These are phyloP conservation scores for Pyrus hybrid DNA, from an alignment of 331 rosid species.

Conservation along the genomic window DNA sequence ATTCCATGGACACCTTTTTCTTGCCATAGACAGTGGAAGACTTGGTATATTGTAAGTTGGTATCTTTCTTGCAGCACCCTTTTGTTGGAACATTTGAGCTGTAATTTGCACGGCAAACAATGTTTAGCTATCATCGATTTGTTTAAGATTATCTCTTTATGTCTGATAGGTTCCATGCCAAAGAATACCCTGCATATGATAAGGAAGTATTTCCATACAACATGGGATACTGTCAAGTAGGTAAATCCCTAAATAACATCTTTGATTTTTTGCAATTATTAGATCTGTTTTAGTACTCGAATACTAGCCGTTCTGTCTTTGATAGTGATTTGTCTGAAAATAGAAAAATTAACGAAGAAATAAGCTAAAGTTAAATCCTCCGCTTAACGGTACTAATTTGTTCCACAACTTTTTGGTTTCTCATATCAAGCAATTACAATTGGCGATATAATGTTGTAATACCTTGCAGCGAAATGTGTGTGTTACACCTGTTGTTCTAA, in stretches of 20 bases:
- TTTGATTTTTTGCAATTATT: neutral
- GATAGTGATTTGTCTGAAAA: neutral
- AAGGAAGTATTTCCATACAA: conserved; percentile 60
- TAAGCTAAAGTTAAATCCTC: neutral
- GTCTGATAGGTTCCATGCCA: conserved; percentile 75
- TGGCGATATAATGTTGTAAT: neutral
- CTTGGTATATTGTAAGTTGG: conserved; percentile 81
- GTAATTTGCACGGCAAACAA: neutral
- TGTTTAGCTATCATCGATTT: neutral
- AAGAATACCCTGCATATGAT: conserved; percentile 78
- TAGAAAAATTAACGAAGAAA: neutral
- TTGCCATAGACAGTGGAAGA: conserved; percentile 50
- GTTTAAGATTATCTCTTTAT: conserved; percentile 11
- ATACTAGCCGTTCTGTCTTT: neutral
- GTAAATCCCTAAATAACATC: conserved; percentile 22
- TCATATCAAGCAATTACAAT: neutral
- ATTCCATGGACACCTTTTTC: conserved; percentile 89
- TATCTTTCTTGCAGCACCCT: neutral
- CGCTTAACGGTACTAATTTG: neutral
- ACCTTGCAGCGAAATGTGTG: neutral
- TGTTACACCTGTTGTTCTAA: neutral
- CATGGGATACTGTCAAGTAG: conserved; percentile 87
- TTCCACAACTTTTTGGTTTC: neutral
- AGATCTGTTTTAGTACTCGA: neutral
- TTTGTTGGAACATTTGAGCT: neutral